phyloP scores from a whole-genome alignment of 257 asterid species.

The Verbascum thapsus region DNA sequence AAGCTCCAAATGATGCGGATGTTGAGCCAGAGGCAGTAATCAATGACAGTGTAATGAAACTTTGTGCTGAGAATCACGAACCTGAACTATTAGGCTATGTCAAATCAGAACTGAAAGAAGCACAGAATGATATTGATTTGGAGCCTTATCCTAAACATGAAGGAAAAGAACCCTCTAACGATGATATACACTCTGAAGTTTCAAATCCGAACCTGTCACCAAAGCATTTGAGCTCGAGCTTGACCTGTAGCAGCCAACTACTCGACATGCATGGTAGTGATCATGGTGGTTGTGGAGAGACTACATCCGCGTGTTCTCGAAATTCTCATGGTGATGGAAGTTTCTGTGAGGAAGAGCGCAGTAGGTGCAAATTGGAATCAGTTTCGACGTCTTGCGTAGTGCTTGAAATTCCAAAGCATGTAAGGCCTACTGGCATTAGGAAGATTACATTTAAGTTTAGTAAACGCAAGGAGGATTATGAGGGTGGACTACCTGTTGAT shows the following conservation, averaged over 20 bases:
- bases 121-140: slow-evolving; percentile 33
- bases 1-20: slow-evolving; percentile 36
- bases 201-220: slow-evolving; percentile 80
- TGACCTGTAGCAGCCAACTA: slow-evolving; percentile 53
- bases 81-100: slow-evolving; percentile 27
- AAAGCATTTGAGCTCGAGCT: slow-evolving; percentile 56
- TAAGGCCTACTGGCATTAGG: slow-evolving; percentile 87
- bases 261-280: slow-evolving; percentile 46
- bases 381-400: slow-evolving; percentile 67
- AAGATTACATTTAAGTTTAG: slow-evolving; percentile 92
- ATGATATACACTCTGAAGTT: slow-evolving; percentile 85
- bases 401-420: slow-evolving; percentile 92
- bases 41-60: slow-evolving; percentile 30
- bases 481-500: slow-evolving; percentile 34
- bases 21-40: slow-evolving; percentile 31
- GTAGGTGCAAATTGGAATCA: slow-evolving; percentile 45
- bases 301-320: slow-evolving; percentile 62
- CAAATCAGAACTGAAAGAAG: slow-evolving; percentile 40
- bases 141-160: slow-evolving; percentile 41
- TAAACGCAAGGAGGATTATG: slow-evolving; percentile 66
- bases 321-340: slow-evolving; percentile 56
- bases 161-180: slow-evolving; percentile 72
- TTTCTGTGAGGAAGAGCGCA: slow-evolving; percentile 54
- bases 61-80: slow-evolving; percentile 32
- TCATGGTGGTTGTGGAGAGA: slow-evolving; percentile 69